Conservation (phyloP, 2,329 filamentous ascomycete species). For the Pestalotiopsis sp. region DNA sequence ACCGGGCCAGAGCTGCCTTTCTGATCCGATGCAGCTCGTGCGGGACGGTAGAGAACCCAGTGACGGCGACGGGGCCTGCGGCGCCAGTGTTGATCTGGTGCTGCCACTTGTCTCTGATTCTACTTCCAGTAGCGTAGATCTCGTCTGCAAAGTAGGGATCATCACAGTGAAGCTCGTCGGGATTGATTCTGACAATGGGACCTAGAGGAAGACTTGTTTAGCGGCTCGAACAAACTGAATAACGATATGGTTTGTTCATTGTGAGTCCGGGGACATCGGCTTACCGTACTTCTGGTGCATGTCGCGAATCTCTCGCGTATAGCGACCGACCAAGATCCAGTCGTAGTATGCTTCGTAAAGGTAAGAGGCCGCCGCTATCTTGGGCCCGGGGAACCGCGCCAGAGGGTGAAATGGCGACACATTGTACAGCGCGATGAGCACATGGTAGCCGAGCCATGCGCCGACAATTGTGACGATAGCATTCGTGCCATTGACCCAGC, state of each 20-base stretch:
- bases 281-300: constrained; percentile 28
- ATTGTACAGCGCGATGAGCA: constrained; percentile 19
- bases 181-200: constrained; percentile 35
- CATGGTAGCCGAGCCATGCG: neutral
- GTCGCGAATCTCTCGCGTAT: constrained; percentile 18
- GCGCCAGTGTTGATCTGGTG: constrained; percentile 1
- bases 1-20: constrained; percentile 28
- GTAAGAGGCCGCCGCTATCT: constrained; percentile 21
- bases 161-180: constrained; percentile 30
- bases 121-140: constrained; percentile 27
- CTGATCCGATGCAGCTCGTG: constrained; percentile 32
- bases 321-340: constrained; percentile 20
- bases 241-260: too few species aligned
- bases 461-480: neutral
- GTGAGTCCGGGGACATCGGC: too few species aligned
- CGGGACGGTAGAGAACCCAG: constrained; percentile 24
- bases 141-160: constrained; percentile 31
- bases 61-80: neutral
- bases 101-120: constrained; percentile 32
- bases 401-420: constrained; percentile 25
- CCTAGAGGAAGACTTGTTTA: constrained; percentile 18
- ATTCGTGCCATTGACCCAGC: neutral
- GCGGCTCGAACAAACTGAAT: neutral
- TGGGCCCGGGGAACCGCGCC: constrained; percentile 23
- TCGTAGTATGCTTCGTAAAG: constrained; percentile 26